These are phyloP conservation scores for Manihot esculenta DNA, from an alignment of 441 rosid genomes.

Conservation along the genomic window DNA sequence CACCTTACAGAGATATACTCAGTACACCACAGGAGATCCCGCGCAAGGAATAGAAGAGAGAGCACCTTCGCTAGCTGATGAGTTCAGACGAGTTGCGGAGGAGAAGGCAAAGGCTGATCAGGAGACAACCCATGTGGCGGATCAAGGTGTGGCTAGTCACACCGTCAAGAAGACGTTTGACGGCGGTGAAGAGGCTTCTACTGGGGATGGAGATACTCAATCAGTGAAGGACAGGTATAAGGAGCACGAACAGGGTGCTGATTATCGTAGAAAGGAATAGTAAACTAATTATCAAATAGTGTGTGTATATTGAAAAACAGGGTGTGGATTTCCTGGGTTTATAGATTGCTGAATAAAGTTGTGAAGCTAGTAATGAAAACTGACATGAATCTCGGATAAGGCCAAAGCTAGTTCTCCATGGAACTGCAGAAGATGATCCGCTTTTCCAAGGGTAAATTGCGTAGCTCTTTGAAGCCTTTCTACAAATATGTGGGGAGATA, in stretches of 20 bases:
- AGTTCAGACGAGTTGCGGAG: conserved; percentile 31
- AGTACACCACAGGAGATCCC: too few species aligned
- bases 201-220: conserved; percentile 1
- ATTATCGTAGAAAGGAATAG: conserved; percentile 12
- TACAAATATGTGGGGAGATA: too few species aligned
- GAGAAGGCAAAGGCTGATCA: conserved; percentile 23
- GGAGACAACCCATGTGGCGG: neutral
- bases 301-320: too few species aligned
- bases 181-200: conserved; percentile 14
- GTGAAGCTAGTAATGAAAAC: too few species aligned
- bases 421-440: too few species aligned
- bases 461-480: too few species aligned
- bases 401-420: too few species aligned
- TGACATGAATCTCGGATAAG: too few species aligned
- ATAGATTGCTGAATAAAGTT: too few species aligned
- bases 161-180: conserved; percentile 6
- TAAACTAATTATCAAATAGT: neutral
- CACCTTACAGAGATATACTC: neutral
- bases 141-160: conserved; percentile 23
- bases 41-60: conserved; percentile 10
- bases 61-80: conserved; percentile 31
- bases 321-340: too few species aligned
- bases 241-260: conserved; percentile 17
- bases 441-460: too few species aligned
- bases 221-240: neutral